phyloP scores from a whole-genome alignment of 2,329 filamentous ascomycete species.

The Pseudophaeomoniella oleicola region DNA sequence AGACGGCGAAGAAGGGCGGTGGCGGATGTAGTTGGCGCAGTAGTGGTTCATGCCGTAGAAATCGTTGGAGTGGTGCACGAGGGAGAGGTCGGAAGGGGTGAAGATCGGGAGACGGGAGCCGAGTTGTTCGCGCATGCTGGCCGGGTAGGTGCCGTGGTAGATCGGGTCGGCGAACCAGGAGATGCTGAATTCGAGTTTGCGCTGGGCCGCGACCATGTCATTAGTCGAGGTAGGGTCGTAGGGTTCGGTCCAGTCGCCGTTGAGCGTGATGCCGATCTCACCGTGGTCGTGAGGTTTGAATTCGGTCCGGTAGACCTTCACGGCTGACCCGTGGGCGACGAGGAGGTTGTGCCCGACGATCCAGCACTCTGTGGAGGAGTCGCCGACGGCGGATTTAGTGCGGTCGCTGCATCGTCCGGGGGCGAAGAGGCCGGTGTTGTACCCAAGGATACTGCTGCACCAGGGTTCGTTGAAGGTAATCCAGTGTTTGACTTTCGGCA shows the following conservation, averaged over 20 bases:
- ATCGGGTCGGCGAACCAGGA: constrained; percentile 81
- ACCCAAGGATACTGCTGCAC: constrained; percentile 70
- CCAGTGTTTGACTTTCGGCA: constrained; percentile 73
- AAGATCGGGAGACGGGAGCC: constrained; percentile 63
- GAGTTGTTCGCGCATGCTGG: constrained; percentile 68
- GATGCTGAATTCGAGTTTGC: constrained; percentile 78
- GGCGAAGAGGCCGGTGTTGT: constrained; percentile 63
- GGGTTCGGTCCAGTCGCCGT: constrained; percentile 70
- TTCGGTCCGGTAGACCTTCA: constrained; percentile 69
- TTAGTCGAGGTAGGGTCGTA: constrained; percentile 64
- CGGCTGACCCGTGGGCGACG: constrained; percentile 63
- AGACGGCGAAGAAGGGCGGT: constrained; percentile 46
- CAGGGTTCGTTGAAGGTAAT: constrained; percentile 86
- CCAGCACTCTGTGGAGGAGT: constrained; percentile 68
- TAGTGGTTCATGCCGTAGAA: constrained; percentile 96
- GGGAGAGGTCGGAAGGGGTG: constrained; percentile 53
- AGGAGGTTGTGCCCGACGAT: constrained; percentile 68
- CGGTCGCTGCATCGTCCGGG: constrained; percentile 72
- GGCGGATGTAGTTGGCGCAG: constrained; percentile 73
- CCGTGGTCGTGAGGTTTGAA: constrained; percentile 61
- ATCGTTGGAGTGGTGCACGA: constrained; percentile 79
- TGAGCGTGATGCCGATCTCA: constrained; percentile 76
- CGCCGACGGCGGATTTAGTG: constrained; percentile 53
- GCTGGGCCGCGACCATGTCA: constrained; percentile 61
- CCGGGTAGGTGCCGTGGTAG: constrained; percentile 72